Conservation (phyloP, 768 basidiomycete species). For the Lactarius indigo region DNA sequence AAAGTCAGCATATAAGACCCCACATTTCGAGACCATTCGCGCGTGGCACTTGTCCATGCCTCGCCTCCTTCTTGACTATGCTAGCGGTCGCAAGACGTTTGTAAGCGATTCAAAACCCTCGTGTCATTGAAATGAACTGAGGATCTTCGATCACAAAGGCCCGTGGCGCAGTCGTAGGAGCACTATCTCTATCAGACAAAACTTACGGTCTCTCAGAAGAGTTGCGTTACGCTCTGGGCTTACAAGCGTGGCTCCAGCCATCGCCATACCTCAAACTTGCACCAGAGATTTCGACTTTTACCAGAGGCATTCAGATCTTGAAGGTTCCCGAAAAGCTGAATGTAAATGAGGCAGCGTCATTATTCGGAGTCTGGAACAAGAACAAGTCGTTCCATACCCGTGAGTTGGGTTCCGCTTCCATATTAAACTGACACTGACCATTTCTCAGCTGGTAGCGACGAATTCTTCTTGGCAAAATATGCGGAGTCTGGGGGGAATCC, state of each 20-base stretch:
- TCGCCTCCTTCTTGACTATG: constrained; percentile 71
- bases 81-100: constrained; percentile 63
- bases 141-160: constrained; percentile 39
- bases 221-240: constrained; percentile 56
- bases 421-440: not conserved
- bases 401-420: constrained; percentile 32
- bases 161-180: constrained; percentile 68
- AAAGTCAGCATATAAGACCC: constrained; percentile 66
- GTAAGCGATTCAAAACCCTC: constrained; percentile 42
- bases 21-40: constrained; percentile 63
- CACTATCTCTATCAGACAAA: constrained; percentile 60
- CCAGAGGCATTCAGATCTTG: constrained; percentile 50
- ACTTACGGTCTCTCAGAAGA: constrained; percentile 57
- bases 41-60: constrained; percentile 79
- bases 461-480: constrained; percentile 75
- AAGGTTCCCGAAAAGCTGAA: constrained; percentile 56
- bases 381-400: constrained; percentile 52
- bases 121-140: not conserved
- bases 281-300: constrained; percentile 47
- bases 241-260: constrained; percentile 40
- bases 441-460: constrained; percentile 48
- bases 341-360: constrained; percentile 62
- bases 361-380: constrained; percentile 77
- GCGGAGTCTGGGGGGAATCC: constrained; percentile 76
- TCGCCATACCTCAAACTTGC: constrained; percentile 59